Percentiles rank a stretch among this genome's conserved stretches.
Evolutionary conservation across 805 yeast species (phyloP).

Genomic region (Grigorovia humatica): DNA sequence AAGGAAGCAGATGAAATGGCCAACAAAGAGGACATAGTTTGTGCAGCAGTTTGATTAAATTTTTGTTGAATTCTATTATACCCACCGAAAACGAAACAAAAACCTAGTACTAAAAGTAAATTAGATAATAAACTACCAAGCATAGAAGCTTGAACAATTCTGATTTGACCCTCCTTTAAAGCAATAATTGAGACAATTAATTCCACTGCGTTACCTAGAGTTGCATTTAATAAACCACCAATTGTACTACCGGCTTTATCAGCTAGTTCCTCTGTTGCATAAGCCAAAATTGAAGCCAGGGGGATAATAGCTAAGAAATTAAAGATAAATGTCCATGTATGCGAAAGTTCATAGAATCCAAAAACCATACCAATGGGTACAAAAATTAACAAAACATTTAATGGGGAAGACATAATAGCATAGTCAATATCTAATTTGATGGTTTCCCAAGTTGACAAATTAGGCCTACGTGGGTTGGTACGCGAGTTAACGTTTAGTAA

Average conservation of each 20-base stretch:
- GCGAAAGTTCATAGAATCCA: constrained; percentile 47
- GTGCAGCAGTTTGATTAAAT: constrained; percentile 95
- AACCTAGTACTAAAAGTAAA: constrained; percentile 82
- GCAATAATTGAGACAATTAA: constrained; percentile 91
- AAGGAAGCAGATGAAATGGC: constrained; percentile 84
- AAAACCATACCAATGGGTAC: constrained; percentile 86
- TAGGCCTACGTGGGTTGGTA: constrained; percentile 4
- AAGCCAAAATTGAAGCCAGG: constrained; percentile 80
- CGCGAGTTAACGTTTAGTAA: constrained; percentile 7
- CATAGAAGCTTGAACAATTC: constrained; percentile 97
- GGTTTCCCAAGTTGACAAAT: constrained; percentile 12
- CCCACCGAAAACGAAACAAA: constrained; percentile 92
- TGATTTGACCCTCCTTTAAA: constrained; percentile 68
- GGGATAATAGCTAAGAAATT: constrained; percentile 90
- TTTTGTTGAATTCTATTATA: constrained; percentile 73
- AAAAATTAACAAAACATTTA: constrained; percentile 65
- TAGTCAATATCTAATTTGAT: constrained; percentile 16
- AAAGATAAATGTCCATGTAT: constrained; percentile 49
- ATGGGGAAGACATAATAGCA: constrained; percentile 48
- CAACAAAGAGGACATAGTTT: constrained; percentile 90
- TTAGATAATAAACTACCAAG: constrained; percentile 88
- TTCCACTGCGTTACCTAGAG: constrained; percentile 97
- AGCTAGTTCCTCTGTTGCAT: constrained; percentile 87
- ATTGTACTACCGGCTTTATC: constrained; percentile 82
- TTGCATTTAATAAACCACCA: constrained; percentile 92